These are phyloP conservation scores for Lactuca sativa DNA, from an alignment of 129 eudicot genomes.

Conservation along the genomic window DNA sequence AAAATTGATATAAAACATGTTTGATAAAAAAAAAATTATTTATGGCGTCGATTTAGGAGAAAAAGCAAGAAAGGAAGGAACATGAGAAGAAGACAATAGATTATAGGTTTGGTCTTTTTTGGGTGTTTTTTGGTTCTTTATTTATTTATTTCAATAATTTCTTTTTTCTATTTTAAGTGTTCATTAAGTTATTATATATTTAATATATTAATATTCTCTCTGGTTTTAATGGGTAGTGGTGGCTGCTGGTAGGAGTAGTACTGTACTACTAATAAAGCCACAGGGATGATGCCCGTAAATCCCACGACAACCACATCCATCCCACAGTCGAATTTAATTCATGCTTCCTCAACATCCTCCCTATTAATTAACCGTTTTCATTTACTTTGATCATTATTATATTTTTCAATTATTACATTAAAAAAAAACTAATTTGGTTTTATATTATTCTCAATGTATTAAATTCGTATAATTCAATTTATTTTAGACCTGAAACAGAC, in stretches of 20 bases:
- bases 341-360: constrained; percentile 8
- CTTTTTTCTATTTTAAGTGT: background rate
- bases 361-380: background rate
- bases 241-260: constrained; percentile 23
- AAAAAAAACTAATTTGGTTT: no score
- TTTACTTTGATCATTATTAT: background rate
- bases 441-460: no score
- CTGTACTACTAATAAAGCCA: constrained; percentile 34
- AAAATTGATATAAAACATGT: background rate
- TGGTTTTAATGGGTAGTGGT: constrained; percentile 21
- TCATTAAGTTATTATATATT: background rate
- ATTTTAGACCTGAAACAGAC: no score
- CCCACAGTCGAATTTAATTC: constrained; percentile 35
- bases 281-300: constrained; percentile 39
- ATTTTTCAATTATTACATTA: no score
- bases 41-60: background rate
- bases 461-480: no score
- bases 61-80: constrained; percentile 19
- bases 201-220: background rate
- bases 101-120: constrained; percentile 32
- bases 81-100: constrained; percentile 17
- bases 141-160: constrained; percentile 6
- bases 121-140: constrained; percentile 18
- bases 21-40: background rate
- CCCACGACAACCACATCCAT: constrained; percentile 36